Evolutionary conservation across 2,329 filamentous ascomycete genomes (phyloP), one percentile per base, ranked within the genome.

Genomic region (Colletotrichum horii): DNA sequence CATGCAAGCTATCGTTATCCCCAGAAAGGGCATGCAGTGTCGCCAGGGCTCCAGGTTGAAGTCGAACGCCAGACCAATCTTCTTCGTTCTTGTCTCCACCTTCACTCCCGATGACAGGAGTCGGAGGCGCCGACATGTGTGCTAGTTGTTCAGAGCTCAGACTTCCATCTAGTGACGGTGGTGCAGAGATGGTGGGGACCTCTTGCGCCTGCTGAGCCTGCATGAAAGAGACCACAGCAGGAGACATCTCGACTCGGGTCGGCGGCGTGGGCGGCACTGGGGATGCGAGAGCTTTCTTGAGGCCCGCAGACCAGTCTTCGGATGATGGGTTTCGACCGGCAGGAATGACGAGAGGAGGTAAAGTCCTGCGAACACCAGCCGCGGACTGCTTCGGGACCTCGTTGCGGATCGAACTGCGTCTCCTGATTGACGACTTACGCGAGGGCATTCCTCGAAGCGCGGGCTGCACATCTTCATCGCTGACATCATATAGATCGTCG

Each of bases 121-220:
- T 98, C 14, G 94, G 92, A 7, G 96, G 96, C 65, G 95, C 95
- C 80, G 95, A 98, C 83, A 96, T 90, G 69, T 90, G 91, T 3
- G 95, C 95, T 83, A 97, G 90, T 82, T 98, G 96, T 81, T 98
- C 96, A 3, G 96, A 98, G 11, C 93, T 94, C 80, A 97, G 86
- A 84, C 95, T 98, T 26, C 96, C 96, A 85, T 98, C 96, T 5
- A 98, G 88, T 6, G 96, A 98, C 5, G 96, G 96, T 6, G 96
- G 94, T 8, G 95, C 94, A 71, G 95, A 96, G 34, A 92, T 90
- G 43, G 92, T 93, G 3, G 95, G 95, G 5, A 96, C 89, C 64
- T 92, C 90, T 26, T 93, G 89, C 32, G 91, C 81, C 75, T 92
- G 91, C 78, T 92, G 90, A 75, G 87, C 84, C 66, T 89, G 90